Evolutionary conservation across 2,329 filamentous ascomycete species (phyloP).

Genomic region (Pseudogymnoascus pannorum): DNA sequence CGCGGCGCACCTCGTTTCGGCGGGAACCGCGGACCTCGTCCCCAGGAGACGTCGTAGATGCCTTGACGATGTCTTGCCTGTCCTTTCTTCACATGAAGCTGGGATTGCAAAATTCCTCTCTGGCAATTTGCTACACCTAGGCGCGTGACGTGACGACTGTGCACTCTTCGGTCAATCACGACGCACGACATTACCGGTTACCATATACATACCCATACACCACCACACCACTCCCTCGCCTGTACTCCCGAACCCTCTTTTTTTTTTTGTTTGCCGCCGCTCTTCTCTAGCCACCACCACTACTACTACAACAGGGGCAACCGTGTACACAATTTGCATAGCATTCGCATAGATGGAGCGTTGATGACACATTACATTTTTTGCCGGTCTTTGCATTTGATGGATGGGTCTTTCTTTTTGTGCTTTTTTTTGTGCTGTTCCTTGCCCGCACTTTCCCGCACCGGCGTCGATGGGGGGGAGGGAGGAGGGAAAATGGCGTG

Average conservation of each 20-base stretch:
- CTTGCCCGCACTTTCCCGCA: background rate
- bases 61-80: background rate
- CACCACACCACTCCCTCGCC: background rate
- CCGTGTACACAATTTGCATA: background rate
- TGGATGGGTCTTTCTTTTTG: background rate
- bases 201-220: background rate
- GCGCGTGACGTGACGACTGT: background rate
- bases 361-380: constrained; percentile 22
- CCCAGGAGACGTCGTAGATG: constrained; percentile 20
- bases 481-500: background rate
- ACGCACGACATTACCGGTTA: background rate
- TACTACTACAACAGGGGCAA: background rate
- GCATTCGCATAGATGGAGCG: constrained; percentile 5
- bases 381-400: constrained; percentile 17
- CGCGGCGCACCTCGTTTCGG: constrained; percentile 33
- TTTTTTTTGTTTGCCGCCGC: background rate
- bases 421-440: background rate
- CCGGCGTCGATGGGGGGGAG: background rate
- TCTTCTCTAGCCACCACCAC: background rate
- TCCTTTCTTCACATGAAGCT: background rate
- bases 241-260: background rate
- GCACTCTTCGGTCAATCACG: background rate
- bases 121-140: background rate
- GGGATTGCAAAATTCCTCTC: background rate
- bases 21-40: constrained; percentile 25